Evolutionary conservation across 345 rosid species (phyloP).

Genomic region (Hirschfeldia incana): DNA sequence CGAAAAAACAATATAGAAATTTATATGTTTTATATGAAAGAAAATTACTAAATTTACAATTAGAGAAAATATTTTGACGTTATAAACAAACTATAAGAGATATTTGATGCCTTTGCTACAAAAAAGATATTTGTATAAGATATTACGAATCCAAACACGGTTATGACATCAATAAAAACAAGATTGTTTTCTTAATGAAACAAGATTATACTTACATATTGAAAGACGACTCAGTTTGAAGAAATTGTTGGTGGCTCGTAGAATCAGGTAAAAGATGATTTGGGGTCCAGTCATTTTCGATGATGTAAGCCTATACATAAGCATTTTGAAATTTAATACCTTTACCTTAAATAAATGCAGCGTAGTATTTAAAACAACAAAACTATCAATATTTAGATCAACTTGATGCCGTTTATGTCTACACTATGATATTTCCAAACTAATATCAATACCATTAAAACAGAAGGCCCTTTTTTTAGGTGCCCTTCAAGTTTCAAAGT

Average conservation of each 20-base stretch:
- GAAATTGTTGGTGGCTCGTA: constrained; percentile 20
- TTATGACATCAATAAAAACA: neutral
- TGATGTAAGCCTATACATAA: constrained; percentile 21
- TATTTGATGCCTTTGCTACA: too few relatives aligned
- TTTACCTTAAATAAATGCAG: constrained; percentile 27
- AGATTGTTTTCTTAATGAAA: neutral
- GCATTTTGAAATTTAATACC: constrained; percentile 35
- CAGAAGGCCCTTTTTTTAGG: too few relatives aligned
- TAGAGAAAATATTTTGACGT: neutral
- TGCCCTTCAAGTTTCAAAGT: too few relatives aligned
- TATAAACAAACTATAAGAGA: neutral
- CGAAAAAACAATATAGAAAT: neutral
- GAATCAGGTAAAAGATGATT: constrained; percentile 7
- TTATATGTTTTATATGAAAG: neutral
- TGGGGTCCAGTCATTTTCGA: neutral
- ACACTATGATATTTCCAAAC: constrained; percentile 24
- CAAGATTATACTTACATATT: neutral
- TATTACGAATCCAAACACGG: neutral
- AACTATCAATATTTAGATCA: constrained; percentile 19
- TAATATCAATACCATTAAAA: neutral
- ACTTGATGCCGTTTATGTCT: constrained; percentile 17
- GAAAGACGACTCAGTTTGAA: constrained; percentile 24
- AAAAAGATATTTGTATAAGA: neutral
- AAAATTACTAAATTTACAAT: neutral
- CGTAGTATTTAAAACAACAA: constrained; percentile 26